Base-by-base conservation (phyloP, 371 early-diverging fungal genomes). In the Conidiobolus incongruus region DNA sequence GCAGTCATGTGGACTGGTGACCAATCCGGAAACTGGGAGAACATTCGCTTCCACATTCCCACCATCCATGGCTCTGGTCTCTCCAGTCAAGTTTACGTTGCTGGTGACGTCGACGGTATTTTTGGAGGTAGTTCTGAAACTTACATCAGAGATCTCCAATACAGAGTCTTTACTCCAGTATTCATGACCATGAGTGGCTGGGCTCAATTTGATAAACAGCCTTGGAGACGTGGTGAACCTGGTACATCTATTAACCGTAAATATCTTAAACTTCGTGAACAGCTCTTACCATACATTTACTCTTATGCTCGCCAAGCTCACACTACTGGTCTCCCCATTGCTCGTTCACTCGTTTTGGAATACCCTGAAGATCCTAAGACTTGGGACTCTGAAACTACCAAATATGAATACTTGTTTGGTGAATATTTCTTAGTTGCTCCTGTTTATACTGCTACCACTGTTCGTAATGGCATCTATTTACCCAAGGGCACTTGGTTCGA, bases 101-200 rank as follows among this genome's bases (percentile, higher is more conserved):
- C 37, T 37, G 37, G 37, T 37, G 37, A 37, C 21, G 13, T 37
- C 22, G 37, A 37, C 13, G 37, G 37, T 37, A 37, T 37, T 22
- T 37, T 20, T 17, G 16, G 8, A 20, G 37, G 37, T 37, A 19
- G 20, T 19, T 6, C 37, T 6, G 21, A 37, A 7, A 37, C 37
- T n/a, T n/a, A n/a, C n/a, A n/a, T n/a, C n/a, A n/a, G n/a, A n/a
- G n/a, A n/a, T n/a, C n/a, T n/a, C n/a, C n/a, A n/a, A n/a, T n/a
- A n/a, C n/a, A n/a, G n/a, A n/a, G n/a, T n/a, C n/a, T n/a, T n/a
- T n/a, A n/a, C n/a, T n/a, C n/a, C n/a, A n/a, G n/a, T n/a, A n/a
- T n/a, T n/a, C n/a, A n/a, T n/a, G n/a, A n/a, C n/a, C n/a, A n/a
- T n/a, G n/a, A n/a, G n/a, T n/a, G n/a, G n/a, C n/a, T n/a, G n/a